Evolutionary conservation across 2,329 filamentous ascomycete species (phyloP).

Genomic region (Exophiala dermatitidis): DNA sequence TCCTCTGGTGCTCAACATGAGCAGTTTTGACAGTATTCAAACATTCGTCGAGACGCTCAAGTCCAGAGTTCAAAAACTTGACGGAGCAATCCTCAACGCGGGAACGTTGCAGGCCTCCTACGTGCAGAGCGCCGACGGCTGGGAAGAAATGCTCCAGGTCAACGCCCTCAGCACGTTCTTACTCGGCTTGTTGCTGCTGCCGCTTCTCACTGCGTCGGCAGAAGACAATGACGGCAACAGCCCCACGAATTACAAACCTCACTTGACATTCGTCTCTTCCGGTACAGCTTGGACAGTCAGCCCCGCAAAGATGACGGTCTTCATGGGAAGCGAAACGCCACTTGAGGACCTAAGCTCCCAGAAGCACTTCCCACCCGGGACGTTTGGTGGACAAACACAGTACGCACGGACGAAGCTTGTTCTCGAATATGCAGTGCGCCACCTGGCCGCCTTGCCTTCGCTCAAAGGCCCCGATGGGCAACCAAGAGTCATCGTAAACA

Average conservation of each 20-base stretch:
- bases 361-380: constrained; percentile 25
- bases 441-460: constrained; percentile 28
- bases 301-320: constrained; percentile 30
- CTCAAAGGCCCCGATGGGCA: constrained; percentile 30
- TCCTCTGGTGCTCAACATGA: constrained; percentile 44
- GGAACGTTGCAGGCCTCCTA: constrained; percentile 39
- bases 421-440: constrained; percentile 38
- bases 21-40: constrained; percentile 40
- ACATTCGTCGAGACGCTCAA: constrained; percentile 34
- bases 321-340: constrained; percentile 26
- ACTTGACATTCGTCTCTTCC: constrained; percentile 43
- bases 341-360: constrained; percentile 33
- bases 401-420: constrained; percentile 40
- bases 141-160: constrained; percentile 50
- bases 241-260: constrained; percentile 26
- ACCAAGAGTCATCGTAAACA: constrained; percentile 39
- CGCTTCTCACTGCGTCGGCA: constrained; percentile 38
- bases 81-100: constrained; percentile 43
- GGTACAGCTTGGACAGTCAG: constrained; percentile 33
- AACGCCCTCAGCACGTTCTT: constrained; percentile 52
- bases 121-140: constrained; percentile 37
- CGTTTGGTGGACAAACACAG: constrained; percentile 29
- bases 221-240: constrained; percentile 23
- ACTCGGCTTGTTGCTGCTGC: constrained; percentile 47
- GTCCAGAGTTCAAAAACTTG: constrained; percentile 34